Evolutionary conservation across 2,329 filamentous ascomycete species (phyloP), one percentile per base, ranked within the genome.

Genomic region (Diplodia sapinea): DNA sequence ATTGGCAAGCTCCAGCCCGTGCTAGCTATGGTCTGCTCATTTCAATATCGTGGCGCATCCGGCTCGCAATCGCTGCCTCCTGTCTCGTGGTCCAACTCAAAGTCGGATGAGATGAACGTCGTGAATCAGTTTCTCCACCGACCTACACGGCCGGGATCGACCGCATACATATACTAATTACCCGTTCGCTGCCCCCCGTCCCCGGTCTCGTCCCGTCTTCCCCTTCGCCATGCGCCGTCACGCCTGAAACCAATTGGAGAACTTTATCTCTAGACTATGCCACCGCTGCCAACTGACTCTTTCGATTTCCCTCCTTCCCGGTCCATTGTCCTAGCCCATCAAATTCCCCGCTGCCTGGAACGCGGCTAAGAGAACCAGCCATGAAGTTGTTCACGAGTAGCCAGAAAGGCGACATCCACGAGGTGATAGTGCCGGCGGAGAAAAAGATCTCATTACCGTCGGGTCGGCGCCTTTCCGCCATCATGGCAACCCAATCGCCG

Each of bases 371-470:
- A 36, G 43, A 26, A 33, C 12, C 29, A 49, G 50, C 26, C n/a
- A 63, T 63, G 59, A 63, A 63, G 59, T 15, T 63, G 40, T 63
- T 63, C 36, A 38, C 36, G 36, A 38, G 36, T 63, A 51, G 26
- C 23, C 59, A 63, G 31, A 63, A 52, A 20, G 47, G 59, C 59
- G 50, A 47, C 59, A 33, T 63, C 26, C 31, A 26, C 26, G 64
- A 66, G 43, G 50, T 40, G 29, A 20, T 54, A 3, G 40, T 49
- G 20, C 67, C 67, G 6, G 67, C 61, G 4, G 73, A 78, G 17
- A 80, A 80, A 71, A 78, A 78, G 51, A 81, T 82, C 61, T 79
- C 78, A 3, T 80, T 79, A 33, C 78, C 79, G 59, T 79, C 79
- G 29, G 80, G 79, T 38, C 74, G 78, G 62, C 78, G 80, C 31